These are phyloP conservation scores for Chrysoporthe puriensis DNA, from an alignment of 2,329 filamentous ascomycete species.

Conservation along the genomic window DNA sequence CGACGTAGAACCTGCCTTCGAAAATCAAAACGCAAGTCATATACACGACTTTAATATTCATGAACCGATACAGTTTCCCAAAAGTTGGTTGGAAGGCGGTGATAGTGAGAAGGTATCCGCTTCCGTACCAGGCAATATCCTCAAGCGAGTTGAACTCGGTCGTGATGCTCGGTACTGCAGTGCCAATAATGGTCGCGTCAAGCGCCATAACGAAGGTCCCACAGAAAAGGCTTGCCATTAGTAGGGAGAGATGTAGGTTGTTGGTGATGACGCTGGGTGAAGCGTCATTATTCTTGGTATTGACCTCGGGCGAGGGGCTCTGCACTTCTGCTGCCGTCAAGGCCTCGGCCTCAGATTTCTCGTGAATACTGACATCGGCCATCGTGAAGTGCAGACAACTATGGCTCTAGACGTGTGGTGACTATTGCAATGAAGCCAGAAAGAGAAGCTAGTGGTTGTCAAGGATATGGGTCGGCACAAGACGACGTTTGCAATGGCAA, in stretches of 20 bases:
- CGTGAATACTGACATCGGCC: neutral
- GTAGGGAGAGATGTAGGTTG: neutral
- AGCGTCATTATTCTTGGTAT: neutral
- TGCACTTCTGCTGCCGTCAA: neutral
- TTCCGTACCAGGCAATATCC: slow-evolving; percentile 51
- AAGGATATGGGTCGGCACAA: too few species aligned
- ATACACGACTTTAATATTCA: slow-evolving; percentile 43
- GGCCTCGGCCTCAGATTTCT: neutral
- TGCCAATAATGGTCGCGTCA: slow-evolving; percentile 1
- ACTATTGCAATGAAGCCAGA: too few species aligned
- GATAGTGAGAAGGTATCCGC: slow-evolving; percentile 43
- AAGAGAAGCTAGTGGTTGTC: too few species aligned
- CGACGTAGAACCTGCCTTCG: slow-evolving; percentile 31
- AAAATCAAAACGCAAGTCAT: slow-evolving; percentile 42
- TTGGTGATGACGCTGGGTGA: neutral
- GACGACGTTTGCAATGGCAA: too few species aligned
- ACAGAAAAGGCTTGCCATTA: slow-evolving; percentile 1
- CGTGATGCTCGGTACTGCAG: slow-evolving; percentile 41
- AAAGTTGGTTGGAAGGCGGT: slow-evolving; percentile 42
- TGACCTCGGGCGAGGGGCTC: neutral
- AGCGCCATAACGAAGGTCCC: slow-evolving; percentile 7
- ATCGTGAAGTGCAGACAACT: neutral
- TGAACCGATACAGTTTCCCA: slow-evolving; percentile 46
- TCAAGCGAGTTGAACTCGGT: slow-evolving; percentile 43
- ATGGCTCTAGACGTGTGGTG: too few species aligned